These are phyloP conservation scores for Knoxia roxburghii DNA, from an alignment of 257 asterid species.

Conservation along the genomic window DNA sequence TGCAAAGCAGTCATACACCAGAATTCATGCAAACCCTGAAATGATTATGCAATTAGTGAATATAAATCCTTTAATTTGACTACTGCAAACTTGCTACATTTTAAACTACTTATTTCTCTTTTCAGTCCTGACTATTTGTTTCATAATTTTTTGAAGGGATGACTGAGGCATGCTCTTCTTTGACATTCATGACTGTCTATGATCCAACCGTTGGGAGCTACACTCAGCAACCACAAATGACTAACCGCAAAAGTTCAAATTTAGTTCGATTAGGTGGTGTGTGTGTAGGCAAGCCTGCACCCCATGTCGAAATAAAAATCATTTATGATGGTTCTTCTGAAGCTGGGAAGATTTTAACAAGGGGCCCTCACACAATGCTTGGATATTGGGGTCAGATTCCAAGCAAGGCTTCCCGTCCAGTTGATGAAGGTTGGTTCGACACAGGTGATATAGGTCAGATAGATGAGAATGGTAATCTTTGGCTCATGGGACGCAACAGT, in stretches of 20 bases:
- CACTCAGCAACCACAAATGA: conserved; percentile 13
- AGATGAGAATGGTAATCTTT: conserved; percentile 67
- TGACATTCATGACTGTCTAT: conserved; percentile 77
- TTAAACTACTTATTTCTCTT: background rate
- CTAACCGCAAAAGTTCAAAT: conserved; percentile 19
- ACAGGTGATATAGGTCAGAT: conserved; percentile 81
- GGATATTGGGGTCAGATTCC: conserved; percentile 70
- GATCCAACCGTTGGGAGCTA: conserved; percentile 37
- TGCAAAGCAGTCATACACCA: no score
- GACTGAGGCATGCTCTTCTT: conserved; percentile 93
- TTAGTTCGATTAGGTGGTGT: conserved; percentile 35
- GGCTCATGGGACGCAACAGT: conserved; percentile 81
- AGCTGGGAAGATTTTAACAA: conserved; percentile 59
- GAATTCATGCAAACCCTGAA: background rate
- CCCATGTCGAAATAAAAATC: conserved; percentile 60
- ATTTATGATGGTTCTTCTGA: conserved; percentile 30
- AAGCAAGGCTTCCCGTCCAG: conserved; percentile 21
- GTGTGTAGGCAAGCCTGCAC: conserved; percentile 81
- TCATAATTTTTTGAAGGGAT: conserved; percentile 44
- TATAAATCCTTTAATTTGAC: background rate
- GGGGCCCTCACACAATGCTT: conserved; percentile 89
- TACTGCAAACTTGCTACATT: background rate
- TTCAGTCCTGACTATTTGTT: background rate
- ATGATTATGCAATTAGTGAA: background rate
- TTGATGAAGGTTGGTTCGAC: conserved; percentile 57